Conservation (phyloP, 2,329 filamentous ascomycete genomes). For the Fusarium pseudocircinatum region DNA sequence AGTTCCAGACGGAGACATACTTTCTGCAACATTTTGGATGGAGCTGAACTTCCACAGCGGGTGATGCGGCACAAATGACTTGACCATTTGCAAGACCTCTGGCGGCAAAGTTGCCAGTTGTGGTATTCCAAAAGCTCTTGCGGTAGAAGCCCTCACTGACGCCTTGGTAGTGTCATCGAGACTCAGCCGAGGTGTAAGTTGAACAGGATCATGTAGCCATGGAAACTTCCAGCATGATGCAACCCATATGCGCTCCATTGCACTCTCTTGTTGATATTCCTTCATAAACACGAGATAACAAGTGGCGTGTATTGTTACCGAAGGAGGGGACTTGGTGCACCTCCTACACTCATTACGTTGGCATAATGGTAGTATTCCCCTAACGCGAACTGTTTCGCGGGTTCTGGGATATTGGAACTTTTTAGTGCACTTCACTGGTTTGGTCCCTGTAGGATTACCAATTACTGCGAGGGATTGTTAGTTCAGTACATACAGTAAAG, state of each 20-base stretch:
- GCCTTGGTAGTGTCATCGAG: not conserved
- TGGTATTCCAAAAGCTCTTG: not conserved
- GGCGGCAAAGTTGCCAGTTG: not conserved
- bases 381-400: not conserved
- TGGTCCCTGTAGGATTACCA: not conserved
- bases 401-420: not conserved
- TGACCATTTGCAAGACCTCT: not conserved
- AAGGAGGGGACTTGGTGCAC: not conserved
- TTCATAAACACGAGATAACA: not conserved
- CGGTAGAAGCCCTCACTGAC: not conserved
- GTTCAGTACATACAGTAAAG: not conserved
- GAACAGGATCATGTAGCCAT: not conserved
- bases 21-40: not conserved
- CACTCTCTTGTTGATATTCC: not conserved
- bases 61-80: not conserved
- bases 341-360: not conserved
- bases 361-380: not conserved
- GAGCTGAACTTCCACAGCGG: not conserved
- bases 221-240: not conserved
- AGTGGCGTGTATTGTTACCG: not conserved
- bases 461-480: not conserved
- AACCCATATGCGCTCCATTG: not conserved
- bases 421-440: not conserved
- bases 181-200: not conserved
- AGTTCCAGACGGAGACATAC: not conserved